Base-by-base conservation (phyloP, 768 basidiomycete genomes). In the Kondoa subrosea region DNA sequence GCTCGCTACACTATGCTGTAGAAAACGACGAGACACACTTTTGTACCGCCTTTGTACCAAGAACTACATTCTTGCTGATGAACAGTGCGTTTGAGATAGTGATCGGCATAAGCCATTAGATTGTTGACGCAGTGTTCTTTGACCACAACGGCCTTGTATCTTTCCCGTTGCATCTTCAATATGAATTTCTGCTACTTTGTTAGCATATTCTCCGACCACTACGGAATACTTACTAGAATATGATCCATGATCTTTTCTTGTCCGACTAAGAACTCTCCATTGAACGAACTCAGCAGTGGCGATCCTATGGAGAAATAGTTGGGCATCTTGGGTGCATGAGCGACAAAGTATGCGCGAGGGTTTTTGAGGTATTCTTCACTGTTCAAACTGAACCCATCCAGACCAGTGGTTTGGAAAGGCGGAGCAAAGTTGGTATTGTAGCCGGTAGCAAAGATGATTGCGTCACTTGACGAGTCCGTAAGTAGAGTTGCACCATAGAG, bases 391-490 rank as follows among this genome's bases (percentile, higher is more conserved):
- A 31, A 63, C 29, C 61, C 61, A 33, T 63, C 61, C 8, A 21
- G 61, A 33, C 61, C 61, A 12, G 27, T 63, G 3, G 61, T 29
- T 12, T 27, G 27, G 17, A 27, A 63, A 3, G 61, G 61, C 27
- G 61, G 61, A 16, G 27, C 33, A 32, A 26, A 63, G 61, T 63
- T 33, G 33, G 61, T 63, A 17, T 33, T 27, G 61, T 31, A 63
- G 61, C 61, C 68, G 26, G 68, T 68, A 12, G 68, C 68, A 33
- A 62, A 68, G 31, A 68, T 66, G 62, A 68, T 57, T 3, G 65
- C 67, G 58, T 68, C 68, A 30, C 25, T 15, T 56, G 56, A 15
- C 56, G 16, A 25, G 15, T 56, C 56, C 15, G 25, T 25, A n/a
- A n/a, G n/a, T n/a, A n/a, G n/a, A n/a, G n/a, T n/a, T n/a, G n/a